These are phyloP conservation scores for Penicillium simplicissimum DNA, from an alignment of 495 filamentous ascomycete species.

Conservation along the genomic window DNA sequence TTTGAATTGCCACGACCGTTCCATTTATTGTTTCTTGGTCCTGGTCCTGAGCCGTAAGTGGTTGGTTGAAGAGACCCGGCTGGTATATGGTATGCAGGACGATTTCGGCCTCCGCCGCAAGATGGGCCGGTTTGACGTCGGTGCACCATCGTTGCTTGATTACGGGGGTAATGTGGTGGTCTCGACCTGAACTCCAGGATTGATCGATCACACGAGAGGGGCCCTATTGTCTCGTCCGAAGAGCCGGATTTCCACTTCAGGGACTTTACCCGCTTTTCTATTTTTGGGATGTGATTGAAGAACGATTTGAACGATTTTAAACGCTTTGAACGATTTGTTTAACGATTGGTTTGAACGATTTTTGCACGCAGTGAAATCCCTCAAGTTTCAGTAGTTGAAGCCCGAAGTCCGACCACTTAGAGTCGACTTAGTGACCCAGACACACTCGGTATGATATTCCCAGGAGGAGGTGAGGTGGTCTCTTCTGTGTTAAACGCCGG, in stretches of 20 bases:
- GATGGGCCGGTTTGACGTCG: not conserved
- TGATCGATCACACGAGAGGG: constrained; percentile 8
- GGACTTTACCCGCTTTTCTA: constrained; percentile 12
- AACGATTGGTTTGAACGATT: constrained; percentile 7
- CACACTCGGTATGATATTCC: constrained; percentile 12
- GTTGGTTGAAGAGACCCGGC: constrained; percentile 15
- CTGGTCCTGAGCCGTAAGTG: constrained; percentile 17
- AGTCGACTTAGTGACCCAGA: constrained; percentile 8
- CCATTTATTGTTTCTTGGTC: constrained; percentile 7
- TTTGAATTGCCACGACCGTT: not conserved
- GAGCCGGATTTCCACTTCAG: constrained; percentile 23
- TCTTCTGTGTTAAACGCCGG: constrained; percentile 4
- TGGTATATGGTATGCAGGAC: constrained; percentile 14
- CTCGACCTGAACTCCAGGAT: not conserved
- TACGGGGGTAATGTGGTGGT: not conserved
- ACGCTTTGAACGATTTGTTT: constrained; percentile 9
- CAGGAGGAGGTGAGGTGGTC: constrained; percentile 1
- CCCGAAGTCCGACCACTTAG: constrained; percentile 21
- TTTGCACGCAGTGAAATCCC: constrained; percentile 14
- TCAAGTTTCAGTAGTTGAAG: constrained; percentile 12
- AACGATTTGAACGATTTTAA: constrained; percentile 5
- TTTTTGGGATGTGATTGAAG: constrained; percentile 8
- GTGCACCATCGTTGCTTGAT: not conserved
- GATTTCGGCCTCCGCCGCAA: constrained; percentile 5
- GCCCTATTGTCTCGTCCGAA: constrained; percentile 5